Evolutionary conservation across 345 rosid species (phyloP).

Genomic region (Tarenaya hassleriana): DNA sequence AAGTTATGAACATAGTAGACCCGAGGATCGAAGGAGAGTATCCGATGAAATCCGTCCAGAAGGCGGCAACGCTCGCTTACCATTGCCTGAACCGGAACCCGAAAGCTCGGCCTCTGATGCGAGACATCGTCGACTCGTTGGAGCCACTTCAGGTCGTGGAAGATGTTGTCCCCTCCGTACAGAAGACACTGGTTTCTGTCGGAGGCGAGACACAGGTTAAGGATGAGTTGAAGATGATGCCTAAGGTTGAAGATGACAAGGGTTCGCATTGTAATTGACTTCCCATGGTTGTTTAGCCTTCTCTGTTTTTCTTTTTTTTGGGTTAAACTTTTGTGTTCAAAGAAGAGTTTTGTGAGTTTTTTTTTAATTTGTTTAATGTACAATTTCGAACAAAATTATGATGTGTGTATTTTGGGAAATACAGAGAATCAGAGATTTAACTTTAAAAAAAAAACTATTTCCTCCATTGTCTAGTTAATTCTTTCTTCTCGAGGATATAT

Average conservation of each 20-base stretch:
- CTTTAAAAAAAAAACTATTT: no score
- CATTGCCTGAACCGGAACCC: slow-evolving; percentile 93
- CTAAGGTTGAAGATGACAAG: slow-evolving; percentile 21
- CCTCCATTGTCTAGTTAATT: no score
- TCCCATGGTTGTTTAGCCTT: no score
- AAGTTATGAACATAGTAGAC: slow-evolving; percentile 64
- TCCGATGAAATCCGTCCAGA: slow-evolving; percentile 68
- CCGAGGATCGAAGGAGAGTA: slow-evolving; percentile 66
- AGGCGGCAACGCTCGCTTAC: slow-evolving; percentile 94
- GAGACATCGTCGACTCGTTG: slow-evolving; percentile 86
- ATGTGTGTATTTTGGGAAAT: no score
- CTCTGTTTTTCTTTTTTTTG: no score
- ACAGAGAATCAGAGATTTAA: no score
- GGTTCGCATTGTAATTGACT: slow-evolving; percentile 19
- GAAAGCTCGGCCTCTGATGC: slow-evolving; percentile 96
- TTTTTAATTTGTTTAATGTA: no score
- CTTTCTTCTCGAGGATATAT: no score
- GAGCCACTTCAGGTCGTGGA: slow-evolving; percentile 75
- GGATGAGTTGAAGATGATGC: slow-evolving; percentile 29
- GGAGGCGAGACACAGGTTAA: slow-evolving; percentile 39
- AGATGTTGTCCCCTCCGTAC: slow-evolving; percentile 29
- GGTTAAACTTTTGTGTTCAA: no score
- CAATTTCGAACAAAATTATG: no score
- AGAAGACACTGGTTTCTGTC: slow-evolving; percentile 39
- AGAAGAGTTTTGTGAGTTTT: no score